Evolutionary conservation across 2,329 filamentous ascomycete species (phyloP).

Genomic region (Fusarium bulbicola): DNA sequence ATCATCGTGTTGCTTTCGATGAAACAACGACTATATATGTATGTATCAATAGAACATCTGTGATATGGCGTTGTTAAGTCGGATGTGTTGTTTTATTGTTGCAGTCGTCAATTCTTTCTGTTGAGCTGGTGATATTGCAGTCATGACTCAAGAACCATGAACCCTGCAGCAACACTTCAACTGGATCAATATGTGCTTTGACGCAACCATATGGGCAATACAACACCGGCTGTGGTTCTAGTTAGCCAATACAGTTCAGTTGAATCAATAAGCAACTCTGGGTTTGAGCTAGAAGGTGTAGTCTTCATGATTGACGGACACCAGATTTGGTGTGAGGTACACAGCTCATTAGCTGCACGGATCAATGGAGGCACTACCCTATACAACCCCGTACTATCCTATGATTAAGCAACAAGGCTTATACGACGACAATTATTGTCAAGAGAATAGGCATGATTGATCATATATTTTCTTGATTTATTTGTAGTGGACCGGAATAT

Average conservation of each 20-base stretch:
- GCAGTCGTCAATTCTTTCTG: not conserved
- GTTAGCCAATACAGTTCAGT: not conserved
- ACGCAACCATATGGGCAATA: not conserved
- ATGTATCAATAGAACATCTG: not conserved
- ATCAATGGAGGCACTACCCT: not conserved
- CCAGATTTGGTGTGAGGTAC: not conserved
- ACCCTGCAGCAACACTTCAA: not conserved
- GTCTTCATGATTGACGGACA: not conserved
- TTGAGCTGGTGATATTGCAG: not conserved
- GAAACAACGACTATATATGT: not conserved
- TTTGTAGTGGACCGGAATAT: accelerated
- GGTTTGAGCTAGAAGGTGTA: not conserved
- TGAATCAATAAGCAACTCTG: not conserved
- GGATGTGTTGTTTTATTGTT: not conserved
- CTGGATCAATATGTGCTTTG: constrained; percentile 13
- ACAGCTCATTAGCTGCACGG: not conserved
- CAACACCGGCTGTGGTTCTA: not conserved
- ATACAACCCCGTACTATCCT: not conserved
- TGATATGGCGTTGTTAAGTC: not conserved
- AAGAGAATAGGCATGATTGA: not conserved
- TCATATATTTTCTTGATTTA: no score
- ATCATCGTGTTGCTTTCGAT: not conserved
- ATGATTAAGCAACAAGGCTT: not conserved
- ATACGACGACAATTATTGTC: no score
- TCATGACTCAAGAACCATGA: constrained; percentile 23